phyloP scores from a whole-genome alignment of 805 yeast genomes.

The Cyberlindnera suaveolens region DNA sequence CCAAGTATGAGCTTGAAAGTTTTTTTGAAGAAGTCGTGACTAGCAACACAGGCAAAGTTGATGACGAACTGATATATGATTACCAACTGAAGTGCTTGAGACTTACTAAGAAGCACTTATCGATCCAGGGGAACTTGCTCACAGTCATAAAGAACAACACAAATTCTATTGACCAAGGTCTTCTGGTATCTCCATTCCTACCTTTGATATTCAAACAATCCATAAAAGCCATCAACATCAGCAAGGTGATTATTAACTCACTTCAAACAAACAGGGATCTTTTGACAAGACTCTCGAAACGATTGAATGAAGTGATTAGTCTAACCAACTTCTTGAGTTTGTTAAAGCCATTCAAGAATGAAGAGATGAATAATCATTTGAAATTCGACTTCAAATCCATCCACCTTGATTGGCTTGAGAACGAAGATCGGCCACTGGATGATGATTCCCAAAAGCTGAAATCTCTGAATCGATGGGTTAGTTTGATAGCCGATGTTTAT shows the following conservation, averaged over 20 bases:
- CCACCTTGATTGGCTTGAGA: constrained; percentile 18
- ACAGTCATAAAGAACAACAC: constrained; percentile 14
- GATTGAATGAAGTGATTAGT: constrained; percentile 22
- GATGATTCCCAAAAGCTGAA: neutral
- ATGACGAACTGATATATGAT: constrained; percentile 30
- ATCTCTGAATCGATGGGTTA: constrained; percentile 13
- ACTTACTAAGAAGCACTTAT: constrained; percentile 27
- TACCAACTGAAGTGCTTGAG: constrained; percentile 34
- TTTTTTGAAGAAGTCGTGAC: constrained; percentile 30
- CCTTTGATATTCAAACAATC: constrained; percentile 26
- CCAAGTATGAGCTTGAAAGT: constrained; percentile 32
- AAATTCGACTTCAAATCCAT: constrained; percentile 16
- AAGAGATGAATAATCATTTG: constrained; percentile 20
- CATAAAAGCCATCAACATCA: constrained; percentile 20
- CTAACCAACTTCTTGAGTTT: constrained; percentile 21
- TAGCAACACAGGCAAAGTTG: constrained; percentile 6
- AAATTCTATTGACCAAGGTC: constrained; percentile 18
- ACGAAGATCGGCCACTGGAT: constrained; percentile 7
- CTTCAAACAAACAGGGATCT: constrained; percentile 22
- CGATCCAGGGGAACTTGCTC: constrained; percentile 10
- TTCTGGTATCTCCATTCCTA: constrained; percentile 21
- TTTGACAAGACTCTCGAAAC: constrained; percentile 17
- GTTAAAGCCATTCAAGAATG: constrained; percentile 24
- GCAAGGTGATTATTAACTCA: constrained; percentile 25
- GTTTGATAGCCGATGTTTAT: constrained; percentile 19